Evolutionary conservation across 2,329 filamentous ascomycete species (phyloP).

Genomic region (Cladosporium oxysporum): DNA sequence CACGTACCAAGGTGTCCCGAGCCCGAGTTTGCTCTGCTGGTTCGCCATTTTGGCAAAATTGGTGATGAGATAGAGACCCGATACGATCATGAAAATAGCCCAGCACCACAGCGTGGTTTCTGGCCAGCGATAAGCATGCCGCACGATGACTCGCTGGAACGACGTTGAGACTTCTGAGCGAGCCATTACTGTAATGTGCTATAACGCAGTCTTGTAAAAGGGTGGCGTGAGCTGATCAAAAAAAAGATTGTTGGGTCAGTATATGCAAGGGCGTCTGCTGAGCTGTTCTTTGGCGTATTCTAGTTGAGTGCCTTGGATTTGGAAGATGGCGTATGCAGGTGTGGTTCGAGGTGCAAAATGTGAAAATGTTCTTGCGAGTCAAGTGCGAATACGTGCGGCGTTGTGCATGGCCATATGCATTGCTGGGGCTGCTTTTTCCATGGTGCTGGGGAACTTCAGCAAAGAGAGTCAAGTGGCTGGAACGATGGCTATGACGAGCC

Average conservation of each 20-base stretch:
- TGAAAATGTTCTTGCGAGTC: not conserved
- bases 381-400: not conserved
- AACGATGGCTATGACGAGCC: constrained; percentile 18
- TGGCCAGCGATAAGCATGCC: constrained; percentile 63
- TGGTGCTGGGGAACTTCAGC: constrained; percentile 1
- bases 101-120: constrained; percentile 65
- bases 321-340: not conserved
- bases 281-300: not conserved
- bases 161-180: constrained; percentile 17
- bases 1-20: constrained; percentile 61
- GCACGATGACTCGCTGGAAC: constrained; percentile 43
- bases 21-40: constrained; percentile 56
- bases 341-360: not conserved
- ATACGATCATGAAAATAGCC: constrained; percentile 62
- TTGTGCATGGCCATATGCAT: not conserved
- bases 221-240: not conserved
- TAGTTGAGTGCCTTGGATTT: not conserved
- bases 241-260: not conserved
- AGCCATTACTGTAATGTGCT: constrained; percentile 13
- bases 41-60: constrained; percentile 62
- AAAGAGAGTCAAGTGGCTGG: constrained; percentile 16
- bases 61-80: constrained; percentile 60
- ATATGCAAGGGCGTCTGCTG: not conserved
- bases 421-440: not conserved
- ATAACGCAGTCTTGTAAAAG: not conserved